phyloP scores from a whole-genome alignment of 768 basidiomycete species.

The Suillus sp. region DNA sequence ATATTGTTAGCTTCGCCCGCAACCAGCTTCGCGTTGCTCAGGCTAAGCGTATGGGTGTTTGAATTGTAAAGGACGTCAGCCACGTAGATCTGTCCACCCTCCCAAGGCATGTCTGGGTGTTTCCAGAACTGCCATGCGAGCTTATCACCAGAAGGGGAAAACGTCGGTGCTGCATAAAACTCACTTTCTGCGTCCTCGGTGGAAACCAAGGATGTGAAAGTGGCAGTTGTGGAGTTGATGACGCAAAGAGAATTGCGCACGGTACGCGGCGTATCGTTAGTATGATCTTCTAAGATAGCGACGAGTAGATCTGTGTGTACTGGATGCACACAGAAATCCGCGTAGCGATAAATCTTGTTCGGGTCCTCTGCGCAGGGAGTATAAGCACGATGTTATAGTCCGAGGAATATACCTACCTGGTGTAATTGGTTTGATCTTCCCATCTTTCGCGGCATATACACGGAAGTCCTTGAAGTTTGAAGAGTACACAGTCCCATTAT shows the following conservation, averaged over 20 bases:
- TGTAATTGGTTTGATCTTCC: slow-evolving; percentile 43
- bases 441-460: slow-evolving; percentile 45
- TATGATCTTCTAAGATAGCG: slow-evolving; percentile 70
- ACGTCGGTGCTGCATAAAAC: slow-evolving; percentile 62
- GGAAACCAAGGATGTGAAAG: slow-evolving; percentile 42
- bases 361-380: background rate
- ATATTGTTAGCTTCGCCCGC: slow-evolving; percentile 54
- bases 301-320: slow-evolving; percentile 50
- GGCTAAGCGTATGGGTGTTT: slow-evolving; percentile 25
- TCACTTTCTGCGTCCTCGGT: slow-evolving; percentile 47
- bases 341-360: slow-evolving; percentile 39
- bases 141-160: slow-evolving; percentile 55
- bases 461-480: slow-evolving; percentile 55
- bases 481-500: slow-evolving; percentile 56
- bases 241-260: slow-evolving; percentile 53
- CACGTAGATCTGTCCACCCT: slow-evolving; percentile 53
- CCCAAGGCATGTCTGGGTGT: slow-evolving; percentile 71
- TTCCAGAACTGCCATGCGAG: slow-evolving; percentile 66
- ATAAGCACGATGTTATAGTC: background rate
- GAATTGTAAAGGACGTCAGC: slow-evolving; percentile 41
- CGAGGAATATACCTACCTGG: slow-evolving; percentile 46
- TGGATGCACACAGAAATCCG: slow-evolving; percentile 60
- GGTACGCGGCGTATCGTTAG: slow-evolving; percentile 38
- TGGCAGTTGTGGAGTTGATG: slow-evolving; percentile 47
- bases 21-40: slow-evolving; percentile 43